Base-by-base conservation (phyloP, 148 eudicot species). In the Camellia granthamiana region DNA sequence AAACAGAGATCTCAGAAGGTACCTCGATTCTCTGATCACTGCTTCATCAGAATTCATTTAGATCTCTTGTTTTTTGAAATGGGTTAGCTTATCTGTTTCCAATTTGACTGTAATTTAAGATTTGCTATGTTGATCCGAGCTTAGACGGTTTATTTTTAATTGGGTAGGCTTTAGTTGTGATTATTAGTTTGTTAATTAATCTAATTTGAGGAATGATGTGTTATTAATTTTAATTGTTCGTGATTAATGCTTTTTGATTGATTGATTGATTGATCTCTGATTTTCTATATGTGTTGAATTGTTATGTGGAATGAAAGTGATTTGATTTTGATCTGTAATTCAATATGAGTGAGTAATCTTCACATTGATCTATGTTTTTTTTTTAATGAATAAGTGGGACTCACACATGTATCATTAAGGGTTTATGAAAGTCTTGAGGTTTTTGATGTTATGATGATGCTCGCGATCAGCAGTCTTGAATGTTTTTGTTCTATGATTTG, bases 1-100 rank as follows among this genome's bases (percentile, higher is more conserved):
- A 16, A 19, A 49, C 62, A 49, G 82, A 73, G 77, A 72, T 80
- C 82, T 80, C 82, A 30, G 30, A 62, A 79, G 82, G 82, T 80
- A 80, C 72, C 44, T 62, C 52, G 62, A 67, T 67, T 77, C 15
- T 72, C 47, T 47, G 47, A 61, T 42, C 67, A 18, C 54, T 66
- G 71, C 52, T 49, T 49, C 6, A 30, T 64, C 30, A 18, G 75
- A 46, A 55, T 55, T 76, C 3, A 21, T 72, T 49, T 69, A 58
- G 79, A 72, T 79, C 77, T 56, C 74, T 69, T 38, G 82, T 69
- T 60, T 63, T 58, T 74, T 55, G 30, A 8, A 21, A 3, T 7
- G 51, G 55, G 4, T 30, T 15, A 16, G 11, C 21, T 69, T 61
- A 4, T 60, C 1, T 6, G 5, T 61, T 67, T 78, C 23, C 11